phyloP scores from a whole-genome alignment of 106 monocot species.

The Dendrobium catenatum region DNA sequence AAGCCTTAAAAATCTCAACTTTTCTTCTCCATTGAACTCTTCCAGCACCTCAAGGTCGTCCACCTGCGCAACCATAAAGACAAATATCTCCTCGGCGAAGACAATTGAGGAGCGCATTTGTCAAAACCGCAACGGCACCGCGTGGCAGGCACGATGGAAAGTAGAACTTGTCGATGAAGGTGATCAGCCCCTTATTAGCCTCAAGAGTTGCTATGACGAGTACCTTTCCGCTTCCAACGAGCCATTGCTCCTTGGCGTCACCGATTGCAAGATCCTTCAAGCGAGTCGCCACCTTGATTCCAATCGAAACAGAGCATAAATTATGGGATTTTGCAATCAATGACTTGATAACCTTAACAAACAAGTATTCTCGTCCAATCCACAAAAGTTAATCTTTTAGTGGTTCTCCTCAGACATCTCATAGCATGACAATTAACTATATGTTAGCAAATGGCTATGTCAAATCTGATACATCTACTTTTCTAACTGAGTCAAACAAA shows the following conservation, averaged over 20 bases:
- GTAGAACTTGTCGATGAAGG: slow-evolving; percentile 17
- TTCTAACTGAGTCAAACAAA: too few relatives aligned
- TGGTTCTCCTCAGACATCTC: too few relatives aligned
- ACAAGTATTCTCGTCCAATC: too few relatives aligned
- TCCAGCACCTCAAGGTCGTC: slow-evolving; percentile 37
- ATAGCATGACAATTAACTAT: too few relatives aligned
- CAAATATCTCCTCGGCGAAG: slow-evolving; percentile 50
- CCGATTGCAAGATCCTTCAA: neutral
- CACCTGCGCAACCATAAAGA: slow-evolving; percentile 53
- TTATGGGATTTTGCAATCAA: too few relatives aligned
- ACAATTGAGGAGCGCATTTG: slow-evolving; percentile 38
- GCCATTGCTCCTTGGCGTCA: neutral
- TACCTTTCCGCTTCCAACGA: slow-evolving; percentile 2
- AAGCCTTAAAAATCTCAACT: too few relatives aligned
- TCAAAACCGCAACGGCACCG: slow-evolving; percentile 37
- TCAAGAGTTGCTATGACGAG: neutral
- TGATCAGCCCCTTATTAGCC: neutral
- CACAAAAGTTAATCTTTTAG: too few relatives aligned
- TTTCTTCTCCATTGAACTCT: slow-evolving; percentile 29
- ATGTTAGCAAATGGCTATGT: too few relatives aligned
- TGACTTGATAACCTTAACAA: too few relatives aligned
- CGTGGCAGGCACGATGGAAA: slow-evolving; percentile 24
- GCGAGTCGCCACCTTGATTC: neutral
- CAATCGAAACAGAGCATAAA: too few relatives aligned
- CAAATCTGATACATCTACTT: too few relatives aligned